Conservation (phyloP, 2,329 filamentous ascomycete species). For the Byssothecium circinans region DNA sequence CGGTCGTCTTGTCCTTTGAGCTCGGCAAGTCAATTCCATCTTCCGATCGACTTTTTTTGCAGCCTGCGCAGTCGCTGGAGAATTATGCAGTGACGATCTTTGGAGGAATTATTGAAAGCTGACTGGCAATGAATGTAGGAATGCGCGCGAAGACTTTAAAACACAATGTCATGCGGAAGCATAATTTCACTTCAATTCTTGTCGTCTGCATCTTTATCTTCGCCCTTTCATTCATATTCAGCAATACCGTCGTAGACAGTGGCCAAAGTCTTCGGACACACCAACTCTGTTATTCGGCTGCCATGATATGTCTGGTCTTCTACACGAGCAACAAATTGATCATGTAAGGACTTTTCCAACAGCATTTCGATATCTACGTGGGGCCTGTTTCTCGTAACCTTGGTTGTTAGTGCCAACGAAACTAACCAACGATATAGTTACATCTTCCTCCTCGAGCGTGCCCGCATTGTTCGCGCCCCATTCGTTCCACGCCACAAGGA, state of each 20-base stretch:
- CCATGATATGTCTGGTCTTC: conserved; percentile 43
- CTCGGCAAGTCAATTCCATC: conserved; percentile 7
- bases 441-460: conserved; percentile 44
- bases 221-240: conserved; percentile 17
- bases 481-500: conserved; percentile 33
- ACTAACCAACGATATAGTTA: conserved; percentile 22
- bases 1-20: conserved; percentile 7
- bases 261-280: conserved; percentile 28
- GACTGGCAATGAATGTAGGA: conserved; percentile 7
- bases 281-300: conserved; percentile 33
- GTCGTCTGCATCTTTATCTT: conserved; percentile 15
- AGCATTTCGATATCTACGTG: too few relatives aligned
- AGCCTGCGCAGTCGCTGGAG: not conserved
- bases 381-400: too few relatives aligned
- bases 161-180: conserved; percentile 15
- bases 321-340: conserved; percentile 39
- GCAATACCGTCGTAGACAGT: conserved; percentile 26
- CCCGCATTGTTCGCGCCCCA: conserved; percentile 36
- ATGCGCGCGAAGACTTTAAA: conserved; percentile 14
- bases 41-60: not conserved
- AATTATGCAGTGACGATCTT: not conserved
- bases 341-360: conserved; percentile 16
- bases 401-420: too few relatives aligned
- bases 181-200: conserved; percentile 20
- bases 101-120: not conserved